phyloP scores from a whole-genome alignment of 202 grass and related monocot genomes.

The Schoenoplectus triqueter region DNA sequence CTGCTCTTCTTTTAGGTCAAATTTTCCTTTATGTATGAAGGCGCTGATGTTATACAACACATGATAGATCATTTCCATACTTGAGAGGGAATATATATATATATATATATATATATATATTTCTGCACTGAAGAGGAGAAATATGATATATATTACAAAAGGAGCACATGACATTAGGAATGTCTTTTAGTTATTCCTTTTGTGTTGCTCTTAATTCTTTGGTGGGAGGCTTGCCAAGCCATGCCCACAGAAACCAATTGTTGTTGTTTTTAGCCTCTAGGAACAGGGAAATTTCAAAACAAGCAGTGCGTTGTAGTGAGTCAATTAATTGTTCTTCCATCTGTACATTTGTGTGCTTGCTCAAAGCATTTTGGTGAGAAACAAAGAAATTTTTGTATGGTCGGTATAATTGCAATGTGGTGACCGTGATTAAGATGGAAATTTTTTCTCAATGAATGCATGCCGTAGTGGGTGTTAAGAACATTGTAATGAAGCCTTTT shows the following conservation, averaged over 20 bases:
- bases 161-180: constrained; percentile 12
- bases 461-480: background rate
- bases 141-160: background rate
- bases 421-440: too few relatives aligned
- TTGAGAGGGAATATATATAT: constrained; percentile 31
- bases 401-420: background rate
- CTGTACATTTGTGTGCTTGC: constrained; percentile 21
- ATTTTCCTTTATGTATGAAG: constrained; percentile 71
- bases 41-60: constrained; percentile 79
- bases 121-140: constrained; percentile 38
- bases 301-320: background rate
- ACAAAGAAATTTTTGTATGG: constrained; percentile 4
- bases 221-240: constrained; percentile 2
- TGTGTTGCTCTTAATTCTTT: background rate
- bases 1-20: constrained; percentile 53
- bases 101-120: constrained; percentile 32
- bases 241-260: background rate
- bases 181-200: background rate
- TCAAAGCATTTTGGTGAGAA: constrained; percentile 20
- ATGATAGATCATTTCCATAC: constrained; percentile 73
- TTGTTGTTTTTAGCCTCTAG: constrained; percentile 18
- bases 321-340: constrained; percentile 13
- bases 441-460: background rate
- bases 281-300: background rate
- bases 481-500: background rate